Evolutionary conservation across 148 eudicot species (phyloP), one percentile per base, ranked within the genome.

Genomic region (Hydrangea macrophylla): DNA sequence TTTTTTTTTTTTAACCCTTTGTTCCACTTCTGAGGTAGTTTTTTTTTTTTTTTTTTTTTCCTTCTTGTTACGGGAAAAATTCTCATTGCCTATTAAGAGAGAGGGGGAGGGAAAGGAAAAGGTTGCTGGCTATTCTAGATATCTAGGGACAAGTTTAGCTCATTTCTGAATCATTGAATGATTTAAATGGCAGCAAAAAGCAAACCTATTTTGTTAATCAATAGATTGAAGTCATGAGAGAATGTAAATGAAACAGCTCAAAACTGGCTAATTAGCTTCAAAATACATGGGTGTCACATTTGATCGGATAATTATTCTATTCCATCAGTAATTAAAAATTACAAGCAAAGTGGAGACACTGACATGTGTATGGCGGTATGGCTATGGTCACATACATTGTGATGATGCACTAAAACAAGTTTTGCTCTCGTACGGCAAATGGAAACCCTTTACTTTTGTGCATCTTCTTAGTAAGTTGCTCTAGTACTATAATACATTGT

Each of bases 221-320:
- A 10, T 35, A 35, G 39, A 35, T 35, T 35, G n/a, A 35, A 8
- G 39, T 35, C 5, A 35, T 3, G 4, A 12, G 13, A 2, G 13
- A 25, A 3, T 22, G 17, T 42, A 40, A 42, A 44, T 11, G 17
- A 30, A 27, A n/a, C 24, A 39, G 53, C 48, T 36, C 51, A 64
- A 64, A n/a, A 44, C 55, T 30, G 10, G 26, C 68, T 18, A 50
- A 50, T 32, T 17, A 50, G 44, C 58, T 65, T 51, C 69, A 28
- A 31, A 30, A 30, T 48, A 27, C 57, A 64, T 48, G 68, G 55
- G 51, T 20, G 56, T 64, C 56, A n/a, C 68, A 7, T 64, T 20
- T n/a, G 8, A n/a, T 11, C 50, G 27, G 17, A 48, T 42, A n/a
- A 44, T 4, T 51, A 11, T 25, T 50, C 2, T 57, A 57, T 57